phyloP scores from a whole-genome alignment of 331 rosid species.

The Rhamnella rubrinervis region DNA sequence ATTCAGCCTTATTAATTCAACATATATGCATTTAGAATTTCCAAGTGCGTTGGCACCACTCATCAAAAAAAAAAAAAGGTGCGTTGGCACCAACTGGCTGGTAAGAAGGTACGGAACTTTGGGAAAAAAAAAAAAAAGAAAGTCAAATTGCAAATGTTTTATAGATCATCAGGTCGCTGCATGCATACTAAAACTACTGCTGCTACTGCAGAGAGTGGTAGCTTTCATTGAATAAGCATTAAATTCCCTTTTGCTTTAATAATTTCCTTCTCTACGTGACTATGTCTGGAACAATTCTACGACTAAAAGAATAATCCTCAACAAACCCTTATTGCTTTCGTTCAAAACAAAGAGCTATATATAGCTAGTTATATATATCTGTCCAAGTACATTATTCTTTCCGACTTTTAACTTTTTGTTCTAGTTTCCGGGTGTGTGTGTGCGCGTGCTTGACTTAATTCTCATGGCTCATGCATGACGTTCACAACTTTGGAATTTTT shows the following conservation, averaged over 20 bases:
- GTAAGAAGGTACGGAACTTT: slow-evolving; percentile 1
- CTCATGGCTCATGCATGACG: too few species aligned
- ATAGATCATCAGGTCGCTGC: too few species aligned
- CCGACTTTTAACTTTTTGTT: not conserved
- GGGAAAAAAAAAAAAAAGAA: not conserved
- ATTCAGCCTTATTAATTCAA: not conserved
- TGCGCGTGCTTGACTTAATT: too few species aligned
- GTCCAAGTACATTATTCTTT: slow-evolving; percentile 2
- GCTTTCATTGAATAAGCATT: slow-evolving; percentile 20
- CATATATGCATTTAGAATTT: not conserved
- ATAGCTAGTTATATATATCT: not conserved
- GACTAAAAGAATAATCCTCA: slow-evolving; percentile 1
- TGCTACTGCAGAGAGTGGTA: not conserved
- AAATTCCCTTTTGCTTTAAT: not conserved
- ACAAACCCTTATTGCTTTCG: not conserved
- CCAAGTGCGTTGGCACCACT: not conserved
- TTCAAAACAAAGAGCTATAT: not conserved
- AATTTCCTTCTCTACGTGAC: not conserved
- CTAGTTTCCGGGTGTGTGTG: not conserved
- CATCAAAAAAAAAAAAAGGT: too few species aligned
- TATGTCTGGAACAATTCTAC: slow-evolving; percentile 10
- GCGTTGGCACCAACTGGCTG: not conserved
- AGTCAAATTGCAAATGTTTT: too few species aligned
- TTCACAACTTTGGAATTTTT: too few species aligned
- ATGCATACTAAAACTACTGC: too few species aligned